Percentiles rank a stretch among this genome's conserved stretches.
Evolutionary conservation across 2,329 filamentous ascomycete genomes (phyloP).

Genomic region (Cordyceps cicadae): DNA sequence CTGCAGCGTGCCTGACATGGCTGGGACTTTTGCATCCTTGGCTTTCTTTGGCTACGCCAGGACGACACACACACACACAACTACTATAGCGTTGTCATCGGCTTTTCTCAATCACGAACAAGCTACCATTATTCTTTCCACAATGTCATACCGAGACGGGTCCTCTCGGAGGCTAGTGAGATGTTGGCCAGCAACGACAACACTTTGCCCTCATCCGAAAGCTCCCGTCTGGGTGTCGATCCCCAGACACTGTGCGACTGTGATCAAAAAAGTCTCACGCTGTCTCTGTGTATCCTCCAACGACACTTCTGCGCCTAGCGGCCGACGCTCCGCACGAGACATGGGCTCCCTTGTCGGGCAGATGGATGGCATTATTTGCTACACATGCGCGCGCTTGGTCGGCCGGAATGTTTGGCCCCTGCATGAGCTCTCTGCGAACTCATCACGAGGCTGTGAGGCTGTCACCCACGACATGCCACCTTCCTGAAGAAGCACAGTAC

Average conservation of each 20-base stretch:
- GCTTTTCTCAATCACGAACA: background rate
- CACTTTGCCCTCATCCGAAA: background rate
- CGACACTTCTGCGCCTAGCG: background rate
- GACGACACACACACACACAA: background rate
- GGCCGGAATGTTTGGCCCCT: background rate
- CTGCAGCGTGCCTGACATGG: background rate
- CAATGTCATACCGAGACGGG: too few species aligned
- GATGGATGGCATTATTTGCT: background rate
- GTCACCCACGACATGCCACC: background rate
- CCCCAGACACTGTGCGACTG: background rate
- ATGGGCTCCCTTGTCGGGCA: background rate
- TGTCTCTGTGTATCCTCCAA: background rate
- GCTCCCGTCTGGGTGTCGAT: background rate
- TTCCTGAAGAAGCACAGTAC: background rate
- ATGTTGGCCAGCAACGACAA: background rate
- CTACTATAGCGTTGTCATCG: background rate
- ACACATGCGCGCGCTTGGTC: slow-evolving; percentile 1
- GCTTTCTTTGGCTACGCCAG: background rate
- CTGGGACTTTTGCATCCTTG: background rate
- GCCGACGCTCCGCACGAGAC: background rate
- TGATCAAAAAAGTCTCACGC: background rate
- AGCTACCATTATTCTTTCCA: background rate
- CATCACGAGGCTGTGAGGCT: background rate
- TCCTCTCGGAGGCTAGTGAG: background rate
- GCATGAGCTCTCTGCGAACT: background rate